Evolutionary conservation across 225 moss, liverwort and hornwort genomes (phyloP), one percentile per base, ranked within the genome.

Genomic region (Antitrichia curtipendula): DNA sequence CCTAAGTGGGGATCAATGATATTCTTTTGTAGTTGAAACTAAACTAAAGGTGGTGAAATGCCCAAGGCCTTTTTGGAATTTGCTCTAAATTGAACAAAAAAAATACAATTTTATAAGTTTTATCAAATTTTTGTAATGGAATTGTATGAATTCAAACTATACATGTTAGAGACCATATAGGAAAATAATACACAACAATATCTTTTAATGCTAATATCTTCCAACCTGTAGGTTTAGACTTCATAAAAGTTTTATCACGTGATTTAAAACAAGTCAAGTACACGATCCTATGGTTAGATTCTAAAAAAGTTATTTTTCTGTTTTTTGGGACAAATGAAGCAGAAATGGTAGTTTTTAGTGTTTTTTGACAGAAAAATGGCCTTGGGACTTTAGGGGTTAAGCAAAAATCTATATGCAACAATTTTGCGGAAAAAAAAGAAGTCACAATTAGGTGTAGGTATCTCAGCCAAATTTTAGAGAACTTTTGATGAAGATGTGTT

Each of bases 391-490:
- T 8, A 8, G 3, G 14, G 4, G 2, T 69, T 2, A 24, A 69
- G 3, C 3, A 5, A 69, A 24, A 40, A 40, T 8, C 8, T 24
- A 25, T 8, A 69, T 9, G 3, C 0, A 1, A 41, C 0, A 6
- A 0, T 16, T 71, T 41, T 43, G 70, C 3, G 7, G n/a, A n/a
- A 49, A 27, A 27, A 38, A 38, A 38, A 1, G 12, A n/a, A n/a
- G 1, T 5, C 16, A 16, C 70, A 71, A 43, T 41, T 16, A 3
- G 3, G 27, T 16, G 5, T 9, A 2, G 16, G 3, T 27, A 16
- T 16, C 41, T 16, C 6, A 41, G 70, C 16, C 9, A 2, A 16
- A 16, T 43, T 43, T 5, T 9, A 8, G 3, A 69, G 1, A 69
- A 40, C 8, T 15, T 25, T 2, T 25, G 40, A 5, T 69, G 5